Conservation (phyloP, 176 grass and related monocot genomes). For the Coix lacrymajobi region DNA sequence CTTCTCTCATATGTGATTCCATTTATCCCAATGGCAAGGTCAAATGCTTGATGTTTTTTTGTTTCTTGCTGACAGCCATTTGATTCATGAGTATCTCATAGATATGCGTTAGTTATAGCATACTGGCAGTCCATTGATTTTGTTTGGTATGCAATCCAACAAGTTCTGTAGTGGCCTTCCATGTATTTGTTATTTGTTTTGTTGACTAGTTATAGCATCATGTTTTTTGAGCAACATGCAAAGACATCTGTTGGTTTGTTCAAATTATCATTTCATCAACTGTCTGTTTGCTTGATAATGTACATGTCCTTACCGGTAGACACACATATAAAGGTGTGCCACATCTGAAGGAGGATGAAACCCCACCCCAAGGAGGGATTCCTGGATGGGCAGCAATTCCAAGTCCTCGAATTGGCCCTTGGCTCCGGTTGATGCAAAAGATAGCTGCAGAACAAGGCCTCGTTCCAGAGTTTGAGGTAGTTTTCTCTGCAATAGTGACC, state of each 20-base stretch:
- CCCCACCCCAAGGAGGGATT: constrained; percentile 65
- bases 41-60: constrained; percentile 7
- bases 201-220: not conserved
- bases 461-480: constrained; percentile 90
- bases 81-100: not conserved
- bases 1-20: not conserved
- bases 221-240: not conserved
- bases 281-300: not conserved
- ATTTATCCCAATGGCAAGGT: not conserved
- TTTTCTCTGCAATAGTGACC: not conserved
- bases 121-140: not conserved
- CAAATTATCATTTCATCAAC: constrained; percentile 5
- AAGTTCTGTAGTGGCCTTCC: not conserved
- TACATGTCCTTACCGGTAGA: not conserved
- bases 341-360: constrained; percentile 76
- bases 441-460: constrained; percentile 65
- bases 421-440: constrained; percentile 71
- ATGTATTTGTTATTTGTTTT: not conserved
- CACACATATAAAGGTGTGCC: constrained; percentile 52
- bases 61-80: not conserved
- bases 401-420: constrained; percentile 80
- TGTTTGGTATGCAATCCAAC: not conserved
- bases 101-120: not conserved
- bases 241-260: not conserved
- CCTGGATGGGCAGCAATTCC: constrained; percentile 80